A percentile compares a stretch with the other conserved stretches of the same genome.
phyloP scores from a whole-genome alignment of 148 eudicot species.

The Fagopyrum tataricum region DNA sequence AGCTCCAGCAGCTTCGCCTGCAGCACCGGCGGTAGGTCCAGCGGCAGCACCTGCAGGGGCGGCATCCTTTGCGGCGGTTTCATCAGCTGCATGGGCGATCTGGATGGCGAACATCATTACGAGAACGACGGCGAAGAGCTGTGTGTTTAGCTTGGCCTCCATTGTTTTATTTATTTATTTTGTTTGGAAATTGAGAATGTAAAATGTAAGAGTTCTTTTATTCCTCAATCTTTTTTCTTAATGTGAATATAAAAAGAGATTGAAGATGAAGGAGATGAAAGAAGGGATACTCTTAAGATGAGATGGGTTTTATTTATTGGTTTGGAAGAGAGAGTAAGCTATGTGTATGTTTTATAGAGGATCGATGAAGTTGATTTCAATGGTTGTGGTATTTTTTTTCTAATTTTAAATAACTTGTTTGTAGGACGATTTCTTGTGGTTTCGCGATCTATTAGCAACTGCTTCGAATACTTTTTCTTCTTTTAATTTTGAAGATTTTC shows the following conservation, averaged over 20 bases:
- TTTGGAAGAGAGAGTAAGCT: too few species aligned
- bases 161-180: neutral
- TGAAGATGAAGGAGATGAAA: neutral
- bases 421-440: too few species aligned
- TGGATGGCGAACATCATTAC: neutral
- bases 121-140: slow-evolving; percentile 4
- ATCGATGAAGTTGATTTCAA: too few species aligned
- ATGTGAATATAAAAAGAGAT: neutral
- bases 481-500: too few species aligned
- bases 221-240: neutral
- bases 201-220: neutral
- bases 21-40: neutral
- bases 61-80: neutral
- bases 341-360: too few species aligned
- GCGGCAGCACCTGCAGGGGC: neutral
- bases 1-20: neutral
- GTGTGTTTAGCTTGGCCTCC: neutral
- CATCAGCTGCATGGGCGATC: neutral
- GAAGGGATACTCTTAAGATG: too few species aligned
- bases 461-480: too few species aligned
- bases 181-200: neutral
- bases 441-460: too few species aligned
- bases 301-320: too few species aligned
- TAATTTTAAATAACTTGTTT: too few species aligned
- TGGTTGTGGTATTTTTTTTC: too few species aligned